These are phyloP conservation scores for Candida tallmaniae DNA, from an alignment of 805 yeast genomes.

Conservation along the genomic window DNA sequence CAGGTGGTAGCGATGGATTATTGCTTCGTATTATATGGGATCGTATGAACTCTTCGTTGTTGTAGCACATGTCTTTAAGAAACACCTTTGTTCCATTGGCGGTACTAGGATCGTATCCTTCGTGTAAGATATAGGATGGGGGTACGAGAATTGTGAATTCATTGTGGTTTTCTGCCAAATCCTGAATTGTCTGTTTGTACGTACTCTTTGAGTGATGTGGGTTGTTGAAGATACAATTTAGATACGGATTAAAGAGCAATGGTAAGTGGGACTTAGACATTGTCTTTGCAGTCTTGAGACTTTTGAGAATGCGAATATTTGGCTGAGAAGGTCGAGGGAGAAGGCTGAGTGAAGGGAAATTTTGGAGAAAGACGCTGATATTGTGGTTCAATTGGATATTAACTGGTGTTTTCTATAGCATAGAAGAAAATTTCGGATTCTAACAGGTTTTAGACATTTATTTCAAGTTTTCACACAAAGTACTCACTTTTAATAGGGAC, in stretches of 20 bases:
- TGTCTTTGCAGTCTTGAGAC: too few species aligned
- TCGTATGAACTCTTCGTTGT: conserved; percentile 52
- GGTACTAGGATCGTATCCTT: conserved; percentile 25
- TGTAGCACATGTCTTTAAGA: conserved; percentile 50
- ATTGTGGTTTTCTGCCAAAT: conserved; percentile 40
- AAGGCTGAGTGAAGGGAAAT: too few species aligned
- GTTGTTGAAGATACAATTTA: conserved; percentile 64
- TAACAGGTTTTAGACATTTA: too few species aligned
- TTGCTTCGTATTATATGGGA: conserved; percentile 52
- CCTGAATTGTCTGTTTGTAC: conserved; percentile 42
- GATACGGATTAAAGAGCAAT: conserved; percentile 53
- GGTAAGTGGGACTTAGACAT: conserved; percentile 35
- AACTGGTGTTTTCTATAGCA: too few species aligned
- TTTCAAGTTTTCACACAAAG: too few species aligned
- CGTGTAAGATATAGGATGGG: conserved; percentile 42
- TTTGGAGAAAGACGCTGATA: too few species aligned
- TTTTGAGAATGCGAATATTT: too few species aligned
- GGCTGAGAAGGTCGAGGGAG: too few species aligned
- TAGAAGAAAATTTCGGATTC: too few species aligned
- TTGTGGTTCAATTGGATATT: too few species aligned
- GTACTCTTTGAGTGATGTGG: conserved; percentile 42
- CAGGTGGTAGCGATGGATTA: conserved; percentile 18
- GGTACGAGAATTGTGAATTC: conserved; percentile 66
- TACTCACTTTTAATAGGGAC: too few species aligned
- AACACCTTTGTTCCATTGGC: conserved; percentile 21